phyloP scores from a whole-genome alignment of 208 protist genomes.

The Leptomonas pyrrhocoris region DNA sequence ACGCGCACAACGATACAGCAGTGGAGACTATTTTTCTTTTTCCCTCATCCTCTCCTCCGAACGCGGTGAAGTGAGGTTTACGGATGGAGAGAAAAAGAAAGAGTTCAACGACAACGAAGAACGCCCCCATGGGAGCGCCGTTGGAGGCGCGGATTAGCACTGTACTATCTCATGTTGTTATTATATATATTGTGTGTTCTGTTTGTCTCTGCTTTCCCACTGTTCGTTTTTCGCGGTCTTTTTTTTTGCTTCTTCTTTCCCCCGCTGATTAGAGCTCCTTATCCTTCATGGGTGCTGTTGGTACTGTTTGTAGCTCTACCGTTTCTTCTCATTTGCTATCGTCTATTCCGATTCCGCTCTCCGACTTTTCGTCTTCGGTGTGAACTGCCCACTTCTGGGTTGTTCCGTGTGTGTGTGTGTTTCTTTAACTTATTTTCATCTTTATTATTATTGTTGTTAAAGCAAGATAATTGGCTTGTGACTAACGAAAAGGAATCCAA shows the following conservation, averaged over 20 bases:
- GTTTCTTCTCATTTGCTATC: neutral
- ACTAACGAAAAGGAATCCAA: no score
- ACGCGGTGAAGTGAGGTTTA: neutral
- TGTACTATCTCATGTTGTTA: no score
- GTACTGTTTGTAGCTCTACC: no score
- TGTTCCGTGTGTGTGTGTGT: no score
- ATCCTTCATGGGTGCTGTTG: no score
- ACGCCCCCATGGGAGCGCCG: no score
- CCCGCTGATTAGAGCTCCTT: no score
- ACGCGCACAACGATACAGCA: neutral
- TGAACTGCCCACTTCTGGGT: no score
- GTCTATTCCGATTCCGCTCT: neutral
- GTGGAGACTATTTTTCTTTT: slow-evolving; percentile 12
- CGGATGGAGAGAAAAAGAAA: slow-evolving; percentile 4
- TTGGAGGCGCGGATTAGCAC: no score
- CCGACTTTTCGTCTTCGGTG: slow-evolving; percentile 1
- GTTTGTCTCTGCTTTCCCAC: slow-evolving; percentile 4
- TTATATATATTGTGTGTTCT: slow-evolving; percentile 6
- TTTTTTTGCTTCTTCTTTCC: no score
- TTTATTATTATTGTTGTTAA: neutral
- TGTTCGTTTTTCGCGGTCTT: neutral
- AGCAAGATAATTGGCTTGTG: no score
- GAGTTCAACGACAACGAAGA: slow-evolving; percentile 1
- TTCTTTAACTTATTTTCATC: no score
- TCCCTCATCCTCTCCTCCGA: slow-evolving; percentile 4